Conservation (phyloP, 805 yeast genomes). For the Lipomyces oligophaga region DNA sequence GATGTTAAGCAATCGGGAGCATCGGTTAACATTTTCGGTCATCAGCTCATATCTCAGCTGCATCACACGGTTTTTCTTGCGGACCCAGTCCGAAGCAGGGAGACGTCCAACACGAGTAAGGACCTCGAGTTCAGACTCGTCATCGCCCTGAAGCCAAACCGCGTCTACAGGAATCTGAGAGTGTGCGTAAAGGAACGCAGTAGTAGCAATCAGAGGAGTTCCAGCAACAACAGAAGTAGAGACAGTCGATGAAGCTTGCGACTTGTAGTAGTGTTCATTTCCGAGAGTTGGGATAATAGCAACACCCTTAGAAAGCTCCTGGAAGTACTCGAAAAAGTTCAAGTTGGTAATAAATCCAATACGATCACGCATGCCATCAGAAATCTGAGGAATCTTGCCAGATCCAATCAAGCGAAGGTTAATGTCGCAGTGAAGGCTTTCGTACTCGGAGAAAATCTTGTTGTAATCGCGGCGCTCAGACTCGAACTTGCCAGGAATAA, state of each 20-base stretch:
- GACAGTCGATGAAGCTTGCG: conserved; percentile 28
- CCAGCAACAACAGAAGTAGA: conserved; percentile 24
- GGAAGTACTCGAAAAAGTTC: conserved; percentile 22
- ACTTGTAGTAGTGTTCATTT: conserved; percentile 4
- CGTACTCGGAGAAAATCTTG: conserved; percentile 22
- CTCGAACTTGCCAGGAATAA: conserved; percentile 29
- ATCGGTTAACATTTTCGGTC: conserved; percentile 13
- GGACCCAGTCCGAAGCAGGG: conserved; percentile 30
- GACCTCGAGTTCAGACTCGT: conserved; percentile 26
- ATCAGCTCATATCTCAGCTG: conserved; percentile 20
- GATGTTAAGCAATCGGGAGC: conserved; percentile 8
- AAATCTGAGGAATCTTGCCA: conserved; percentile 14
- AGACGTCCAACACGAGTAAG: conserved; percentile 31
- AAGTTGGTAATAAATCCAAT: conserved; percentile 15
- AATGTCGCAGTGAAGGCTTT: conserved; percentile 5
- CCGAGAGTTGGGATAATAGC: conserved; percentile 25
- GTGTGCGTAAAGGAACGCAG: conserved; percentile 15
- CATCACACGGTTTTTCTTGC: conserved; percentile 13
- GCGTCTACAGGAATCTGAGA: conserved; percentile 24
- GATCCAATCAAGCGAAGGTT: conserved; percentile 25
- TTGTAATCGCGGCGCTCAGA: conserved; percentile 26
- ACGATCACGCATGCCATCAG: conserved; percentile 6
- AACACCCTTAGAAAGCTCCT: conserved; percentile 14
- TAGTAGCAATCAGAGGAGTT: conserved; percentile 22
- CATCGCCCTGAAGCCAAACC: conserved; percentile 22